Evolutionary conservation across 1,284 basidiomycete species (phyloP), one percentile per base, ranked within the genome.

Genomic region (Malassezia japonica): DNA sequence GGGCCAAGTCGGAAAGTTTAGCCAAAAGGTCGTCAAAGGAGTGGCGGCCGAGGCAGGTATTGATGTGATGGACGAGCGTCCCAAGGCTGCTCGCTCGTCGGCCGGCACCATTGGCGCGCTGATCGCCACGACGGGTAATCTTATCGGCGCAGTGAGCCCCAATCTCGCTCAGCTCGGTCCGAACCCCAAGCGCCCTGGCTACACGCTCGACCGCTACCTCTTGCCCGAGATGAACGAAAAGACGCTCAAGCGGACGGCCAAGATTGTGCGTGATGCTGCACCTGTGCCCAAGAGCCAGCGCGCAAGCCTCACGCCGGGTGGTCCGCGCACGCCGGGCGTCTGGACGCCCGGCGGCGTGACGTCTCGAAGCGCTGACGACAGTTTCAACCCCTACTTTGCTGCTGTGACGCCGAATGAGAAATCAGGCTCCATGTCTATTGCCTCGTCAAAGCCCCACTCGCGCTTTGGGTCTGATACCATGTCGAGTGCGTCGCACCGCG

Each of bases 21-120:
- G 45, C 6, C 38, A 43, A 31, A 61, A 60, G 33, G 60, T 65
- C 3, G 56, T 63, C 8, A 58, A 61, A 20, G 58, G 60, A 21
- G 67, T 66, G 23, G 67, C 60, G 10, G 60, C 51, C 41, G 69
- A 73, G 48, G 58, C 59, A 13, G 69, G 66, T 15, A 47, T 70
- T 42, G 57, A 63, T 18, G 62, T 61, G 13, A 57, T 64, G 35
- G 57, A 62, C 42, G 72, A 77, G 56, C 62, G 78, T n/a, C 83
- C 81, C 4, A 74, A 79, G 32, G 76, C 77, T 2, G 77, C 80
- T 8, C 74, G 78, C 39, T 80, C 76, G 50, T 79, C 76, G 6
- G 84, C 78, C 0, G 84, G 85, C 4, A 83, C 84, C 0, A 80
- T 86, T 61, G 85, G 83, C 10, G 79, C 82, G 6, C 77, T 87